Base-by-base conservation (phyloP, 352 stramenopile genomes). In the Blastocystis sp. region DNA sequence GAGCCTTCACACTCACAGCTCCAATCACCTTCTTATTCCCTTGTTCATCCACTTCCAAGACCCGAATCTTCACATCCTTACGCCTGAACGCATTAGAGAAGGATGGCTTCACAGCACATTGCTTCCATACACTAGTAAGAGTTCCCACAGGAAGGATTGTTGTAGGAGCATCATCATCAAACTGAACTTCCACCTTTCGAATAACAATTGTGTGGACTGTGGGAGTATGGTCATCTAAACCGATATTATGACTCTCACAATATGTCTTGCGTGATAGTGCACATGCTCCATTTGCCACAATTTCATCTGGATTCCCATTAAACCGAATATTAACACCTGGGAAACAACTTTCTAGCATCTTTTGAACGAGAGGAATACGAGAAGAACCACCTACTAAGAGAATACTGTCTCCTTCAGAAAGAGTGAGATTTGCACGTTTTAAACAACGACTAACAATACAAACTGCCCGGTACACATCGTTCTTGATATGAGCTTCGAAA, bases 391-490 rank as follows among this genome's bases (percentile, higher is more conserved):
- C 57, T 11, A 66, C 57, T 29, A 66, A 29, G 7, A 66, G 57
- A 66, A 66, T 66, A 7, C 9, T 32, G 57, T 66, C 57, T 37
- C 0, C 9, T 12, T 12, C 21, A n/a, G n/a, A n/a, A 7, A 29
- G 9, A 0, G 16, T 0, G n/a, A 66, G 21, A n/a, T 21, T 29
- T 11, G 7, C 21, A 91, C 99, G 96, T 89, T 97, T 92, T 74
- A 98, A 91, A 52, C 98, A 95, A 89, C 95, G 96, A n/a, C 37
- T 29, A 29, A n/a, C 27, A 66, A 66, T 66, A 0, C 24, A 11
- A 66, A 66, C 37, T 11, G 57, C 19, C 0, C 19, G 7, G 16
- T 66, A 7, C 11, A 66, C 37, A 29, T 66, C 27, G 57, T 1
- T n/a, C 21, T 29, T 11, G 37, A 66, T 66, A 12, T 29, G 16